Evolutionary conservation across 1,284 basidiomycete species (phyloP).

Genomic region (Phenoliferia sp.): DNA sequence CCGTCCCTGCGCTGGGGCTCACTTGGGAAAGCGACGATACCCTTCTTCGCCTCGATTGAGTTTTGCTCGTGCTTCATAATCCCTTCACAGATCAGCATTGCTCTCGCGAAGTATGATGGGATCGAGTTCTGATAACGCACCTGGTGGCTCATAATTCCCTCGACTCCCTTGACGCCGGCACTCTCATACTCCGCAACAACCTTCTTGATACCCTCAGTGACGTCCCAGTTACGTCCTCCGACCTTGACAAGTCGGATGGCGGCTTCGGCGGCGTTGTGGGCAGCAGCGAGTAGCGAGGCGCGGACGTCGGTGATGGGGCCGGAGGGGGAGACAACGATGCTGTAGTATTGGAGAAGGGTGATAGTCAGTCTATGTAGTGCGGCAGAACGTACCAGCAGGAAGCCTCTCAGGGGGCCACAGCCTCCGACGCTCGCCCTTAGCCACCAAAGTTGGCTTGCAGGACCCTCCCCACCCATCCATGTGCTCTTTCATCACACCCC

Average conservation of each 20-base stretch:
- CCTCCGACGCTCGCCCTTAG: background rate
- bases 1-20: conserved; percentile 78
- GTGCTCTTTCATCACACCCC: no score
- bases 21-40: conserved; percentile 83
- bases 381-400: no score
- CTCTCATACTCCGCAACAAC: conserved; percentile 51
- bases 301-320: conserved; percentile 72
- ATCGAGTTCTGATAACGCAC: conserved; percentile 13
- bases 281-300: conserved; percentile 89
- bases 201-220: conserved; percentile 80
- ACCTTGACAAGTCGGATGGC: conserved; percentile 52
- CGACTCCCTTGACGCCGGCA: conserved; percentile 76
- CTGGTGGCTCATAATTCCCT: conserved; percentile 54
- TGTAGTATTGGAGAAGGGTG: conserved; percentile 4
- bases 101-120: background rate
- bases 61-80: conserved; percentile 72
- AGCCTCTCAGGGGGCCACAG: background rate
- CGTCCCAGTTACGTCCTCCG: conserved; percentile 82
- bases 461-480: no score
- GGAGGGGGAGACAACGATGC: conserved; percentile 71
- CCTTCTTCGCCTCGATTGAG: conserved; percentile 94
- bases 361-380: no score
- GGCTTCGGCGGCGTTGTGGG: conserved; percentile 84
- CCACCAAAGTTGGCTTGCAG: no score
- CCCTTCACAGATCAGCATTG: background rate